These are phyloP conservation scores for Phytophthora ohioensis DNA, from an alignment of 352 stramenopile genomes.

Conservation along the genomic window DNA sequence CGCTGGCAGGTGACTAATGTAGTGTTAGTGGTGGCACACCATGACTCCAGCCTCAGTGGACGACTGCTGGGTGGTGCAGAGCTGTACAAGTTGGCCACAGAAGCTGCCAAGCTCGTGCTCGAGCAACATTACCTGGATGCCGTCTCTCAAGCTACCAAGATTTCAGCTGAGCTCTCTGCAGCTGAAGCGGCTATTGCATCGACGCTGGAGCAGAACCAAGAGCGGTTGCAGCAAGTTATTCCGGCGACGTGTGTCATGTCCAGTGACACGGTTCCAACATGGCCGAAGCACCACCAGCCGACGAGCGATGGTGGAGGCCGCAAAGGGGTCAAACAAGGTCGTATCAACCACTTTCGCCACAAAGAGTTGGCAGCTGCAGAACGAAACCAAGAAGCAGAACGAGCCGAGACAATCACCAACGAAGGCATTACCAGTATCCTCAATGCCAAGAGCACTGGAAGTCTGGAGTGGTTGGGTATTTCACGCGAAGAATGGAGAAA, in stretches of 20 bases:
- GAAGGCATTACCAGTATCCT: constrained; percentile 28
- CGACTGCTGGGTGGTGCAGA: constrained; percentile 67
- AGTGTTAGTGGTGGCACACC: constrained; percentile 66
- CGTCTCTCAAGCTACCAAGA: constrained; percentile 59
- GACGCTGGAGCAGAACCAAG: constrained; percentile 14
- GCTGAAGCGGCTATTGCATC: constrained; percentile 35
- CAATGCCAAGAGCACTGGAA: constrained; percentile 33
- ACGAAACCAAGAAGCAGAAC: constrained; percentile 41
- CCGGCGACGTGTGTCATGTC: constrained; percentile 60
- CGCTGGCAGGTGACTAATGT: constrained; percentile 85
- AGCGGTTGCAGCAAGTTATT: constrained; percentile 35
- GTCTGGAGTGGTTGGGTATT: constrained; percentile 74
- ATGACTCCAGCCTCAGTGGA: constrained; percentile 71
- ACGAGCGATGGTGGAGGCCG: constrained; percentile 63
- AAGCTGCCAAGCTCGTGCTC: constrained; percentile 78
- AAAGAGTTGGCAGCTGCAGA: constrained; percentile 25
- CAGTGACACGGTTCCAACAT: constrained; percentile 63
- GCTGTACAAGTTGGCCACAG: constrained; percentile 70
- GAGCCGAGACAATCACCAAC: constrained; percentile 3
- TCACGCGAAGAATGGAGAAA: constrained; percentile 74
- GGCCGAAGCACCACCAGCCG: constrained; percentile 62
- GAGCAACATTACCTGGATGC: constrained; percentile 77
- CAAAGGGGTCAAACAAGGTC: constrained; percentile 62
- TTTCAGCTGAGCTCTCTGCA: constrained; percentile 31
- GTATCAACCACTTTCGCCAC: constrained; percentile 78